Evolutionary conservation across 1,139 yeast genomes (phyloP).

Genomic region (Blastobotrys raffinosifermentans): DNA sequence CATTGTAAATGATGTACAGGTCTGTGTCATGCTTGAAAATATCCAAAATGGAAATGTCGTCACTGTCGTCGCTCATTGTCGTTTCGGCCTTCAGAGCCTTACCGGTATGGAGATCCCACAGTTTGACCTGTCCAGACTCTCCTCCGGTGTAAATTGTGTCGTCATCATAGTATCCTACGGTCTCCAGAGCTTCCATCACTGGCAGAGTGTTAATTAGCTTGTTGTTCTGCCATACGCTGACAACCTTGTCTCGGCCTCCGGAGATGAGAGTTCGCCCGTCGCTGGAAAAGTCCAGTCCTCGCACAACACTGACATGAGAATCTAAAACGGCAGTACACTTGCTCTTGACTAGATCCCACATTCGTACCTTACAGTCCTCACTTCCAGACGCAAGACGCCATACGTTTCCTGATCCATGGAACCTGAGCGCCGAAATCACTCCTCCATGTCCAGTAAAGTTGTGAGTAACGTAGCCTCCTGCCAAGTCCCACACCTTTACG

Average conservation of each 20-base stretch:
- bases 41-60: conserved; percentile 61
- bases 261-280: conserved; percentile 56
- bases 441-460: conserved; percentile 92
- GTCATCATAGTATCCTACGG: conserved; percentile 53
- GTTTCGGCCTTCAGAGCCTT: conserved; percentile 3
- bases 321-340: conserved; percentile 55
- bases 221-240: conserved; percentile 56
- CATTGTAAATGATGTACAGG: conserved; percentile 56
- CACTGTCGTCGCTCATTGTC: conserved; percentile 28
- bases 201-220: conserved; percentile 65
- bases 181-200: conserved; percentile 71
- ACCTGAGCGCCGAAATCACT: conserved; percentile 72
- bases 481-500: conserved; percentile 88
- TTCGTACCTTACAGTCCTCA: conserved; percentile 67
- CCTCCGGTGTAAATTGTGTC: conserved; percentile 68
- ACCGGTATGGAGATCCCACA: conserved; percentile 44
- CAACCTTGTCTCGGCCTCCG: conserved; percentile 87
- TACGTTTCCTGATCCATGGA: conserved; percentile 59
- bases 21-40: conserved; percentile 18
- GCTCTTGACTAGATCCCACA: conserved; percentile 88
- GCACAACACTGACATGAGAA: conserved; percentile 80
- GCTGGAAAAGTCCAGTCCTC: conserved; percentile 66
- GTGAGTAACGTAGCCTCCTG: conserved; percentile 83
- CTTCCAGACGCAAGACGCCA: conserved; percentile 88
- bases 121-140: conserved; percentile 56